Conservation (phyloP, 2,329 filamentous ascomycete genomes). For the Bipolaris sorokiniana region DNA sequence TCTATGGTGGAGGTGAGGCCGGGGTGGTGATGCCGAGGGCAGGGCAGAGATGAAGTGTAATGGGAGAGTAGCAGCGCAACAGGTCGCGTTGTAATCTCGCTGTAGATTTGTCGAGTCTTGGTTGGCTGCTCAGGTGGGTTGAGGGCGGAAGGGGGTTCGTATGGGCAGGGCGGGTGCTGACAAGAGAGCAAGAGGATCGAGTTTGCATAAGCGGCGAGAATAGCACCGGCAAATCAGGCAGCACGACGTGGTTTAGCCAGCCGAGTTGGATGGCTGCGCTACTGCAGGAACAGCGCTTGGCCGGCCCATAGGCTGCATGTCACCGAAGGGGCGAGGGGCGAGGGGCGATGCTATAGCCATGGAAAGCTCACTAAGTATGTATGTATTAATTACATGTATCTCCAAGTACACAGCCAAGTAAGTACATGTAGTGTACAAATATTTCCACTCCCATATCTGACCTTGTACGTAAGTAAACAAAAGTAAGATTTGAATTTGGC, state of each 20-base stretch:
- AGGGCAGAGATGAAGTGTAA: too few species aligned
- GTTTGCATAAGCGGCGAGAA: conserved; percentile 7
- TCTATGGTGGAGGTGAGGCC: too few species aligned
- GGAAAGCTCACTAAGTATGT: too few species aligned
- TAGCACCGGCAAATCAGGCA: conserved; percentile 9
- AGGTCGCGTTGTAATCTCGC: not conserved
- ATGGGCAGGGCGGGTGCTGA: not conserved
- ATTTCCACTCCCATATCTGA: too few species aligned
- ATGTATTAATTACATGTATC: too few species aligned
- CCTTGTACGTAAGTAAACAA: too few species aligned
- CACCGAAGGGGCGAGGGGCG: conserved; percentile 1
- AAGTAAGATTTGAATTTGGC: too few species aligned
- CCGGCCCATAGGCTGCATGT: conserved; percentile 12
- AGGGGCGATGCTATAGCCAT: not conserved
- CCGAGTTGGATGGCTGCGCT: conserved; percentile 4
- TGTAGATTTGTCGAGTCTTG: not conserved
- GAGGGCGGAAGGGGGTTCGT: too few species aligned
- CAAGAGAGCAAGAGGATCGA: conserved; percentile 5
- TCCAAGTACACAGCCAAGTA: too few species aligned
- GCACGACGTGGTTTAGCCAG: conserved; percentile 5
- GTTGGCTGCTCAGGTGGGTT: not conserved
- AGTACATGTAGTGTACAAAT: too few species aligned
- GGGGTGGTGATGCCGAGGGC: too few species aligned
- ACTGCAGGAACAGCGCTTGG: conserved; percentile 16
- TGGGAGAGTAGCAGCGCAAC: too few species aligned